Base-by-base conservation (phyloP, 2,329 filamentous ascomycete species). In the Venturia oleaginea region DNA sequence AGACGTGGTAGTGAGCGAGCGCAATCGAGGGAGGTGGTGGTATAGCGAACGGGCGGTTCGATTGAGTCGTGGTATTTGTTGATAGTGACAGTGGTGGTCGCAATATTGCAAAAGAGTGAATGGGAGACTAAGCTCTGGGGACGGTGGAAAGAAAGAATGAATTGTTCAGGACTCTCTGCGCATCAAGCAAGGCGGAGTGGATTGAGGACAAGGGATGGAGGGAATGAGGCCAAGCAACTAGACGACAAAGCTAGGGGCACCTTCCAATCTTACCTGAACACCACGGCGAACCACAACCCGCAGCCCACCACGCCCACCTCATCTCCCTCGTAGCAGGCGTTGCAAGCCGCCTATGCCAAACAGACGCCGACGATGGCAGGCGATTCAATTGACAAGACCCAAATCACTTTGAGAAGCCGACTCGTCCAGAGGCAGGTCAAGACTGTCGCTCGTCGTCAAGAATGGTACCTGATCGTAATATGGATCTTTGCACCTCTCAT, bases 31-130 rank as follows among this genome's bases (percentile, higher is more conserved):
- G 40, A 5, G 40, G 11, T 3, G 15, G 7, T 32, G 15, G 51
- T 34, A n/a, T 32, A 22, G 43, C 22, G 27, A 22, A 51, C 46
- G 22, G n/a, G 46, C 8, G 46, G 8, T 46, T 17, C 5, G 10
- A 46, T n/a, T 54, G 48, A 54, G 24, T 13, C 24, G 27, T 32
- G 10, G 51, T 55, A 55, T 57, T n/a, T 1, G 27, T 57, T 34
- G 51, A 57, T 57, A 57, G 51, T 57, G 51, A 57, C 51, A 57
- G 51, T 57, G 51, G 19, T 19, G 48, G 48, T 24, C 22, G 48
- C 48, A 54, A 54, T 57, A 34, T 34, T 34, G 22, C 51, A 34
- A 57, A 57, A 34, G 51, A 57, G 51, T 57, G 51, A 57, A 57
- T 34, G 51, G 17, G 27, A 57, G 48, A 54, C 48, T 54, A 54